phyloP scores from a whole-genome alignment of 306 rosid species.

The Trifolium subterraneum region DNA sequence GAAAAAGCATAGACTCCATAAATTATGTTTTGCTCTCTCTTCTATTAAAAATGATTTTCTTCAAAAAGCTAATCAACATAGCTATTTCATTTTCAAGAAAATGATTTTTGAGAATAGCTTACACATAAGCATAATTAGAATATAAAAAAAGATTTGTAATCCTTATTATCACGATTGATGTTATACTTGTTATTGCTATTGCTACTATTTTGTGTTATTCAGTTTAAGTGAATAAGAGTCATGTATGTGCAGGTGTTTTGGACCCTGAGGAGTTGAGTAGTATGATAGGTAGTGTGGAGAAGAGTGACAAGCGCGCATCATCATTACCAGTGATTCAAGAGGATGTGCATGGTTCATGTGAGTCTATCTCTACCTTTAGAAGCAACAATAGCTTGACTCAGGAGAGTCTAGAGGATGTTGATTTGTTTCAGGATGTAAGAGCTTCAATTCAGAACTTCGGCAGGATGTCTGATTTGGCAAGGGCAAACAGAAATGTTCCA shows the following conservation, averaged over 20 bases:
- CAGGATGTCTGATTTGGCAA: conserved; percentile 38
- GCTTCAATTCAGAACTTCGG: conserved; percentile 94
- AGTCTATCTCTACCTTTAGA: conserved; percentile 66
- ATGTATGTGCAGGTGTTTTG: conserved; percentile 69
- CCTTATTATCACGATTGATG: background rate
- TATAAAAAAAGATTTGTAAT: no score
- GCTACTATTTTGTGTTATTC: background rate
- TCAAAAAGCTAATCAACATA: no score
- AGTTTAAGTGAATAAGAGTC: background rate
- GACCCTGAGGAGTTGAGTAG: conserved; percentile 85
- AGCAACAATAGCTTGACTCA: conserved; percentile 69
- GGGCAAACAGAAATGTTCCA: conserved; percentile 41
- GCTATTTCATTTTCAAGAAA: no score
- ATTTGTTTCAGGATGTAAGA: conserved; percentile 83
- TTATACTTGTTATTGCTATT: background rate
- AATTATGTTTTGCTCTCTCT: no score
- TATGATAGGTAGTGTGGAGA: conserved; percentile 73
- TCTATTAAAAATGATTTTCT: no score
- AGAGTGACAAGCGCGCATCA: conserved; percentile 34
- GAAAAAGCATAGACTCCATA: no score
- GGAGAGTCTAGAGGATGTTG: conserved; percentile 59
- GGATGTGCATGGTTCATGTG: conserved; percentile 71
- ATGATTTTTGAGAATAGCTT: no score
- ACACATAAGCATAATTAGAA: no score
- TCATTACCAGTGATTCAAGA: conserved; percentile 65